Conservation (phyloP, 2,329 filamentous ascomycete species). For the Simplicillium sp. region DNA sequence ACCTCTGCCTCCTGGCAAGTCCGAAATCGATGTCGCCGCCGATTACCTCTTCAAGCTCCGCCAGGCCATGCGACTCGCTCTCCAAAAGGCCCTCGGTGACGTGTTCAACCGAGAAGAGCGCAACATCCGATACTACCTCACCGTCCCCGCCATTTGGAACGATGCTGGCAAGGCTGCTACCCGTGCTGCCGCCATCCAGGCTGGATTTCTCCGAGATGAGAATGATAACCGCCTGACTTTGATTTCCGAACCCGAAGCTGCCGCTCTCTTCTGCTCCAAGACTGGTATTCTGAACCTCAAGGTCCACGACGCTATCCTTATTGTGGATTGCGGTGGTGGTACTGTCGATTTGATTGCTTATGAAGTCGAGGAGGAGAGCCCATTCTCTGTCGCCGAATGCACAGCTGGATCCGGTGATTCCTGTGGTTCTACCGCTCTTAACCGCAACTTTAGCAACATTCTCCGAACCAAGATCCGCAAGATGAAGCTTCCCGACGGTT, state of each 20-base stretch:
- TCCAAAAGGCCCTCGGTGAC: slow-evolving; percentile 93
- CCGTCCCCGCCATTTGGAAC: slow-evolving; percentile 99
- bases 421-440: slow-evolving; percentile 94
- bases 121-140: slow-evolving; percentile 96
- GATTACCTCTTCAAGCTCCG: slow-evolving; percentile 98
- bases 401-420: slow-evolving; percentile 96
- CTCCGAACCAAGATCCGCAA: slow-evolving; percentile 95
- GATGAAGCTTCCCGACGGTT: slow-evolving; percentile 97
- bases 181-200: slow-evolving; percentile 89
- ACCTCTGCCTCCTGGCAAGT: slow-evolving; percentile 93
- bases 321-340: slow-evolving; percentile 96
- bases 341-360: slow-evolving; percentile 99
- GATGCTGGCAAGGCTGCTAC: slow-evolving; percentile 97
- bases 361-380: slow-evolving; percentile 94
- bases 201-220: slow-evolving; percentile 91
- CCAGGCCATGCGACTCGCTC: slow-evolving; percentile 89
- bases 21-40: slow-evolving; percentile 97
- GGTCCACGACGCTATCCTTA: slow-evolving; percentile 95
- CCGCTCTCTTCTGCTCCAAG: slow-evolving; percentile 96
- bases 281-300: slow-evolving; percentile 92
- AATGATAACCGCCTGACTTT: slow-evolving; percentile 94
- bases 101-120: slow-evolving; percentile 97
- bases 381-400: slow-evolving; percentile 94
- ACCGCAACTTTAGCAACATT: slow-evolving; percentile 98
- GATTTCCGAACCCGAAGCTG: slow-evolving; percentile 93